Evolutionary conservation across 352 stramenopile species (phyloP).

Genomic region (Thalassiosira hispida): DNA sequence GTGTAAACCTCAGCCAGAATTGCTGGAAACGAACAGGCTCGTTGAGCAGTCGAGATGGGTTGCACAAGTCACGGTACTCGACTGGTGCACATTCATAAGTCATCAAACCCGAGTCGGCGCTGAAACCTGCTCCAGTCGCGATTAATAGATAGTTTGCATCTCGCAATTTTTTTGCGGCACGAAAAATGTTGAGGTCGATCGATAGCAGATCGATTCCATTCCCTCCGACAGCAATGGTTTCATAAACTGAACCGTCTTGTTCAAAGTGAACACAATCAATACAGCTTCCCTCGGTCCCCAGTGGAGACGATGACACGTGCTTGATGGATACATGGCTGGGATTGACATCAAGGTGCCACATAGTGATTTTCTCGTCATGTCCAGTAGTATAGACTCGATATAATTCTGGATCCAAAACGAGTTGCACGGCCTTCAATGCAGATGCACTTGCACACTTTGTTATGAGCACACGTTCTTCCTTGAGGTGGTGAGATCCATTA

Average conservation of each 20-base stretch:
- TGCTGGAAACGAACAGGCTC: conserved; percentile 35
- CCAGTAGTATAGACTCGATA: conserved; percentile 42
- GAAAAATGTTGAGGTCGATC: conserved; percentile 24
- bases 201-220: conserved; percentile 53
- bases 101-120: conserved; percentile 31
- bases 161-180: conserved; percentile 20
- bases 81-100: conserved; percentile 42
- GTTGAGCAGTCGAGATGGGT: conserved; percentile 39
- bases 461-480: not conserved
- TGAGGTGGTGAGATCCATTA: not conserved
- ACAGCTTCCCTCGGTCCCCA: conserved; percentile 40
- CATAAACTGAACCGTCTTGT: conserved; percentile 12
- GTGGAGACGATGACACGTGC: conserved; percentile 30
- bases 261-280: conserved; percentile 17
- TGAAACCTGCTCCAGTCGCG: conserved; percentile 46
- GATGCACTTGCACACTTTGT: conserved; percentile 32
- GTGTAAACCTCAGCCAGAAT: conserved; percentile 49
- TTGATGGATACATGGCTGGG: conserved; percentile 16
- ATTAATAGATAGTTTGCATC: conserved; percentile 50
- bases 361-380: conserved; percentile 34
- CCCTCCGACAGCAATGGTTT: conserved; percentile 45
- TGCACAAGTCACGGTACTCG: conserved; percentile 42
- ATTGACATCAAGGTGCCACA: conserved; percentile 31
- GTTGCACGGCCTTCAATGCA: conserved; percentile 38
- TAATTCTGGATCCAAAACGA: conserved; percentile 28